Evolutionary conservation across 192 early-diverging fungal genomes (phyloP), one percentile per base, ranked within the genome.

Genomic region (Dissophora globulifera): DNA sequence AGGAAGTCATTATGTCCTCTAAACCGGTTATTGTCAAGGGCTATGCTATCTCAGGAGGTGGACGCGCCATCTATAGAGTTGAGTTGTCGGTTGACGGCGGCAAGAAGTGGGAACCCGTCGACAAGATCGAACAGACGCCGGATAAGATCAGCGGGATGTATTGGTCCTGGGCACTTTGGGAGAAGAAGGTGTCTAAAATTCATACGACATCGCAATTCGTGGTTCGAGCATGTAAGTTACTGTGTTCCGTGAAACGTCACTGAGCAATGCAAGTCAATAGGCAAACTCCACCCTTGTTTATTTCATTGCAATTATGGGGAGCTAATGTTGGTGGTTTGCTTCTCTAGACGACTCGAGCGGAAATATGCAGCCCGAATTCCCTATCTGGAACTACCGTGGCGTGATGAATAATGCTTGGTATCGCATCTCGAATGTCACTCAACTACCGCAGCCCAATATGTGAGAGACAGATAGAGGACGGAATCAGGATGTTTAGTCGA

Each of bases 161-260:
- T 26, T 97, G 94, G 93, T 87, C 93, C 33, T 95, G 95, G 95
- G 90, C 89, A 26, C 78, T 92, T 40, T 97, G 94, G 94, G 82
- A 90, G 32, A 90, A 82, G 35, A 62, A 64, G 27, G 82, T 95
- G 20, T 58, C 58, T 49, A 79, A 46, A 65, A 59, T 31, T 67
- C 81, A 35, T 46, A 67, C 11, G 56, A 78, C 58, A 79, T 88
- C 63, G 69, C 88, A 50, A 80, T 17, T 97, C 50, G 85, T 94
- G 29, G 91, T 90, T 55, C 88, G 95, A 31, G 95, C 95, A 11
- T 91, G 95, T 85, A 81, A 67, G 66, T 64, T 31, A 3, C 32
- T 47, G 1, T n/a, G n/a, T n/a, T n/a, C n/a, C n/a, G n/a, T n/a
- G n/a, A n/a, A n/a, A n/a, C n/a, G n/a, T n/a, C n/a, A n/a, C n/a